Percentiles rank a stretch among this genome's conserved stretches.
Evolutionary conservation across 805 yeast genomes (phyloP).

Genomic region (Ogataea wickerhamii): DNA sequence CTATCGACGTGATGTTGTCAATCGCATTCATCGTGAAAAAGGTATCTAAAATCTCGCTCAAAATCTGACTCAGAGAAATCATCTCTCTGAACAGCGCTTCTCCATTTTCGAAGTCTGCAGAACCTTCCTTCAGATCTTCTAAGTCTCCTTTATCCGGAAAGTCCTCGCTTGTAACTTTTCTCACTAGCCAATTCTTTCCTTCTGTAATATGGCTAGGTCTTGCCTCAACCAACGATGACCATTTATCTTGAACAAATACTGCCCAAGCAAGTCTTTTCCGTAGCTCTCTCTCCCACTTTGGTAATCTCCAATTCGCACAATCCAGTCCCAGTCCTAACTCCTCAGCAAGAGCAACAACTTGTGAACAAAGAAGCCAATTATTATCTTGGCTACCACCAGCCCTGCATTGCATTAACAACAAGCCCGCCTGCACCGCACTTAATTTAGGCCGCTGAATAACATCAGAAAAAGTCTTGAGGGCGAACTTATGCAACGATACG

Average conservation of each 20-base stretch:
- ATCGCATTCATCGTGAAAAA: slow-evolving; percentile 71
- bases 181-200: slow-evolving; percentile 77
- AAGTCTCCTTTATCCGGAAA: slow-evolving; percentile 57
- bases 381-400: slow-evolving; percentile 44
- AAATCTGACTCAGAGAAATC: slow-evolving; percentile 61
- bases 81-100: slow-evolving; percentile 63
- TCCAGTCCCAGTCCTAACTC: slow-evolving; percentile 90
- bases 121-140: slow-evolving; percentile 44
- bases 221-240: slow-evolving; percentile 79
- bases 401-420: slow-evolving; percentile 67
- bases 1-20: slow-evolving; percentile 52
- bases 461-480: slow-evolving; percentile 61
- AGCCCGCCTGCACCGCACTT: slow-evolving; percentile 88
- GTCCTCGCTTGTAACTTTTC: slow-evolving; percentile 64
- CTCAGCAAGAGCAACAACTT: slow-evolving; percentile 83
- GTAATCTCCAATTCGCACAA: slow-evolving; percentile 86
- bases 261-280: slow-evolving; percentile 95
- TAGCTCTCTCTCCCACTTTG: slow-evolving; percentile 91
- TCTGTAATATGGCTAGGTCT: slow-evolving; percentile 78
- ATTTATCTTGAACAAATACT: slow-evolving; percentile 85
- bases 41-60: slow-evolving; percentile 67
- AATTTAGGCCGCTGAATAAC: slow-evolving; percentile 83
- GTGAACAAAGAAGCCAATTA: slow-evolving; percentile 84
- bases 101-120: slow-evolving; percentile 69
- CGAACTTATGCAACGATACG: slow-evolving; percentile 62